Evolutionary conservation across 2,329 filamentous ascomycete species (phyloP).

Genomic region (Aspergillus glaucus): DNA sequence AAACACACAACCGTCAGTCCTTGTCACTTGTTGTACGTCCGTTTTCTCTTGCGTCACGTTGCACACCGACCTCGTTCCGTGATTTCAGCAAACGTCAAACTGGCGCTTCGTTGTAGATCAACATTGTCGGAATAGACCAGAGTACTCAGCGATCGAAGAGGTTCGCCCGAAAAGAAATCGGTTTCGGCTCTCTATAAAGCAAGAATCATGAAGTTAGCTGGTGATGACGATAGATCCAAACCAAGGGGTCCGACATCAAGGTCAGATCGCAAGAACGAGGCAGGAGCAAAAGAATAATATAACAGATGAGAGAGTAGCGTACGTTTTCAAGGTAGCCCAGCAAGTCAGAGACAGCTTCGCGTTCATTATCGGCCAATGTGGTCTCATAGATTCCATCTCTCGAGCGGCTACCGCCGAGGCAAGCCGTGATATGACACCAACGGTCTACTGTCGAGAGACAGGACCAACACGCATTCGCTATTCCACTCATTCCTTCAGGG

Average conservation of each 20-base stretch:
- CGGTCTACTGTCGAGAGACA: conserved; percentile 37
- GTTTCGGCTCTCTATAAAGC: conserved; percentile 75
- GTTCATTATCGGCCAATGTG: conserved; percentile 88
- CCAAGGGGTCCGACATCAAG: neutral
- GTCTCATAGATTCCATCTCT: conserved; percentile 79
- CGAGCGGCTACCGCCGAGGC: conserved; percentile 57
- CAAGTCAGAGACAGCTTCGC: conserved; percentile 92
- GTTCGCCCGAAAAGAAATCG: conserved; percentile 96
- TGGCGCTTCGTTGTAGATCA: conserved; percentile 92
- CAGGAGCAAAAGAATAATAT: conserved; percentile 4
- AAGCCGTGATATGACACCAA: conserved; percentile 40
- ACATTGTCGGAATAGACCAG: conserved; percentile 98
- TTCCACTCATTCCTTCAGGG: conserved; percentile 30
- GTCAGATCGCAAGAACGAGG: conserved; percentile 3
- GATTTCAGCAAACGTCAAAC: conserved; percentile 97
- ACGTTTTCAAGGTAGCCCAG: conserved; percentile 96
- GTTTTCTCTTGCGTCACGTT: conserved; percentile 3
- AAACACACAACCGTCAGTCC: conserved; percentile 9
- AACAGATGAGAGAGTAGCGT: conserved; percentile 28
- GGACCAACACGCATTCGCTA: conserved; percentile 35
- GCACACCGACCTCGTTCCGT: conserved; percentile 69
- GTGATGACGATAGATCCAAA: conserved; percentile 15
- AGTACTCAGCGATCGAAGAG: conserved; percentile 85
- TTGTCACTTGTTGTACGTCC: neutral
- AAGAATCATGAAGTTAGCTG: conserved; percentile 4